Conservation (phyloP, 1,139 yeast genomes). For the Candida smagusa region DNA sequence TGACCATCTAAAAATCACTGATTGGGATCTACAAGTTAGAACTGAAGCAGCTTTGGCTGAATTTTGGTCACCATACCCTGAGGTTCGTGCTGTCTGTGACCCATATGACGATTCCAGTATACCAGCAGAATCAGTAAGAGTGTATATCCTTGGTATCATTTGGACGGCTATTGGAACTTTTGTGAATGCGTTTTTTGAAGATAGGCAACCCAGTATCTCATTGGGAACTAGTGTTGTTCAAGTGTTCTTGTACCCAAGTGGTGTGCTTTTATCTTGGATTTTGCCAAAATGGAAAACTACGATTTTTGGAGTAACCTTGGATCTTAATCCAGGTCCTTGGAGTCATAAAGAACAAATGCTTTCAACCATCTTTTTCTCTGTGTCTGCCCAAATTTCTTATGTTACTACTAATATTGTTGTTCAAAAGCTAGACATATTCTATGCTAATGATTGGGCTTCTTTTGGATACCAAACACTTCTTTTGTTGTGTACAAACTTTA, state of each 20-base stretch:
- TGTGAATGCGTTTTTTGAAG: slow-evolving; percentile 55
- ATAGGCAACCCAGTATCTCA: slow-evolving; percentile 50
- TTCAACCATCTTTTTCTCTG: slow-evolving; percentile 16
- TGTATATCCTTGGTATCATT: slow-evolving; percentile 51
- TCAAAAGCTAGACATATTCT: slow-evolving; percentile 13
- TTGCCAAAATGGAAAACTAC: slow-evolving; percentile 21
- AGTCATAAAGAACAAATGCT: slow-evolving; percentile 21
- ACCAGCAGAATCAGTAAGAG: slow-evolving; percentile 55
- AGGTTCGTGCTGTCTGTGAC: slow-evolving; percentile 56
- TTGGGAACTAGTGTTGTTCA: slow-evolving; percentile 51
- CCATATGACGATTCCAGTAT: slow-evolving; percentile 48
- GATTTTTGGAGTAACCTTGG: slow-evolving; percentile 14
- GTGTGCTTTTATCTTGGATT: slow-evolving; percentile 25
- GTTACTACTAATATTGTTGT: slow-evolving; percentile 16
- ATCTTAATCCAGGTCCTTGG: slow-evolving; percentile 25
- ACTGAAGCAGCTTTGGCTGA: slow-evolving; percentile 30
- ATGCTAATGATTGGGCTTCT: slow-evolving; percentile 14
- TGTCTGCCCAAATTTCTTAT: slow-evolving; percentile 12
- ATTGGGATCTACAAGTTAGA: slow-evolving; percentile 16
- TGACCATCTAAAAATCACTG: slow-evolving; percentile 5
- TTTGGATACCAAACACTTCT: slow-evolving; percentile 16
- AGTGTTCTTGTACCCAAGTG: slow-evolving; percentile 57
- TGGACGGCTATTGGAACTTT: slow-evolving; percentile 58
- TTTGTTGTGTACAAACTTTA: slow-evolving; percentile 14
- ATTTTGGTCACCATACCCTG: slow-evolving; percentile 62